A percentile compares a stretch with the other conserved stretches of the same genome.
These are phyloP conservation scores for Backusella luteola DNA, from an alignment of 192 early-diverging fungal genomes.

Conservation along the genomic window DNA sequence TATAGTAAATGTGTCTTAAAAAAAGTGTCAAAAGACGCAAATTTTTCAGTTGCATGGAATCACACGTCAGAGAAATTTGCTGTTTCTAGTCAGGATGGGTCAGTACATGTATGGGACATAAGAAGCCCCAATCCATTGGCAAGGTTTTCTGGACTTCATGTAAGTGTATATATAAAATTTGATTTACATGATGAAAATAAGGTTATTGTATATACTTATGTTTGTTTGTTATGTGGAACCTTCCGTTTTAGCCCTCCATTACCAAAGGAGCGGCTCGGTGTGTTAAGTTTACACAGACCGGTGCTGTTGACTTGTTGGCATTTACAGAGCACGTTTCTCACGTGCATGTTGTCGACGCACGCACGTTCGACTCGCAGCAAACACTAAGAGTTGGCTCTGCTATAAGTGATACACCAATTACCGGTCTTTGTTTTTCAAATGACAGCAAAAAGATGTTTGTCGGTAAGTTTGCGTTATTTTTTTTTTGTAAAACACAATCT, in stretches of 20 bases:
- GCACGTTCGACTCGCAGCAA: slow-evolving; percentile 83
- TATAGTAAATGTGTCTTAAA: slow-evolving; percentile 9
- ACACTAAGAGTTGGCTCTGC: slow-evolving; percentile 72
- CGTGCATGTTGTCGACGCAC: slow-evolving; percentile 88
- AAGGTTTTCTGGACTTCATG: slow-evolving; percentile 72
- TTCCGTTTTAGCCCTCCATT: slow-evolving; percentile 50
- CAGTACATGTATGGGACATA: slow-evolving; percentile 91
- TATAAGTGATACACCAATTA: slow-evolving; percentile 73
- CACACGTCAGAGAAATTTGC: slow-evolving; percentile 93
- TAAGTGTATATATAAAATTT: slow-evolving; percentile 17
- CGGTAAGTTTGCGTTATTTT: slow-evolving; percentile 53
- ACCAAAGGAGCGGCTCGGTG: slow-evolving; percentile 74
- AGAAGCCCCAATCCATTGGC: slow-evolving; percentile 74
- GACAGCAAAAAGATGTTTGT: slow-evolving; percentile 87
- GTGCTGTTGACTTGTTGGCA: slow-evolving; percentile 83
- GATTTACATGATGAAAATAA: neutral
- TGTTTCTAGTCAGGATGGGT: slow-evolving; percentile 93
- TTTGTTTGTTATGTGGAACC: neutral
- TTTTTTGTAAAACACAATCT: neutral
- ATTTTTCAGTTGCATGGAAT: slow-evolving; percentile 96
- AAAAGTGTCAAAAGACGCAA: slow-evolving; percentile 73
- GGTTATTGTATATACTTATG: neutral
- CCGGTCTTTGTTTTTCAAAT: slow-evolving; percentile 81
- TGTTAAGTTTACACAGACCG: slow-evolving; percentile 91
- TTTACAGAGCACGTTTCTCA: slow-evolving; percentile 86